Evolutionary conservation across 2,329 filamentous ascomycete genomes (phyloP).

Genomic region (Aspergillus carbonarius): DNA sequence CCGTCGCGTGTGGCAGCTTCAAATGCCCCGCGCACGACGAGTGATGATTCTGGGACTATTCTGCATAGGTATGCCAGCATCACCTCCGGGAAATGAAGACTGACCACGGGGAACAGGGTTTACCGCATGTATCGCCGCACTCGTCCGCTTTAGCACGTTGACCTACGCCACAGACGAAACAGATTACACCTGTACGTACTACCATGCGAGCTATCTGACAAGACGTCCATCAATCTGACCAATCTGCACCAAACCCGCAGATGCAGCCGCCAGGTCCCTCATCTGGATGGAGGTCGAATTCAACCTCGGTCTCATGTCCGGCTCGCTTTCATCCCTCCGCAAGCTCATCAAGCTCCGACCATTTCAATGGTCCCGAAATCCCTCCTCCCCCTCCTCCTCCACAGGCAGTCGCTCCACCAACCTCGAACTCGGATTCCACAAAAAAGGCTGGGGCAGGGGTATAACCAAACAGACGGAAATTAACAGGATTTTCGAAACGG

Average conservation of each 20-base stretch:
- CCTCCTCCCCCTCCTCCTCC: not conserved
- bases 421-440: not conserved
- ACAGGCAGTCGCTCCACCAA: not conserved
- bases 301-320: constrained; percentile 19
- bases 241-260: not conserved
- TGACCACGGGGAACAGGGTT: not conserved
- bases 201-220: not conserved
- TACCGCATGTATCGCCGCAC: constrained; percentile 18
- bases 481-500: not conserved
- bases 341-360: not conserved
- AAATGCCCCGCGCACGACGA: constrained; percentile 17
- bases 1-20: constrained; percentile 19
- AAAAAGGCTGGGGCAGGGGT: not conserved
- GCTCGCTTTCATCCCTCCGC: constrained; percentile 17
- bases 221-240: not conserved
- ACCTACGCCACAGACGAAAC: constrained; percentile 14
- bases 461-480: constrained; percentile 5
- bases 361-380: not conserved
- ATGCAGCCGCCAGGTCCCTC: constrained; percentile 15
- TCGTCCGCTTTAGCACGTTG: constrained; percentile 20
- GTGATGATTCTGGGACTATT: constrained; percentile 8
- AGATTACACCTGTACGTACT: constrained; percentile 20
- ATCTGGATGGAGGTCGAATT: constrained; percentile 26
- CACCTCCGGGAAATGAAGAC: not conserved
- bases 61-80: constrained; percentile 4